Base-by-base conservation (phyloP, 192 early-diverging fungal species). In the Coemansia biformis region DNA sequence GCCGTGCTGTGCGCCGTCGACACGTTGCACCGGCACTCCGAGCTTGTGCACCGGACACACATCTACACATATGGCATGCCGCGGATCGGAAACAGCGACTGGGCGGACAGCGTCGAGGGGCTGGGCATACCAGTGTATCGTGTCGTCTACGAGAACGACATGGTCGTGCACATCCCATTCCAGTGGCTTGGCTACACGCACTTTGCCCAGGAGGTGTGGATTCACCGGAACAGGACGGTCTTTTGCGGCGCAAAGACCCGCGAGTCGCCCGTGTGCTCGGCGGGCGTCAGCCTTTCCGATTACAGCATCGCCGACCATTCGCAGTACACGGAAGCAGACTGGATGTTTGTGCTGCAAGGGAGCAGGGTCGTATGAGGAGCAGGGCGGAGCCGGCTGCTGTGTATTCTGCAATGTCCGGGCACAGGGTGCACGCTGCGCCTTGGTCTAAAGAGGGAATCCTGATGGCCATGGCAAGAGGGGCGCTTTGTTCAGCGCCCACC, bases 31-130 rank as follows among this genome's bases (percentile, higher is more conserved):
- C 48, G 33, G 23, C 16, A 30, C 8, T 65, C 72, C 1, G 49
- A 56, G 32, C 38, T 75, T 16, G 54, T 49, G 36, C n/a, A 29
- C n/a, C 51, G 65, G 36, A 35, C 52, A 5, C 54, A 55, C 49
- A 52, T 75, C 4, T 75, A 75, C 48, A 76, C 73, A 18, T 68
- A 76, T 31, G 73, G 73, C 8, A 65, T 65, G 61, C 73, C 73
- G 12, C 60, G 73, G 0, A 46, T 69, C 8, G 73, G 73, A 2
- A 69, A 76, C 39, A 42, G 54, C 10, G 66, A 46, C 1, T 77
- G 63, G 63, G 75, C 75, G 2, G 24, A 47, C 17, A 19, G 49
- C 16, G 35, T 76, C 8, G 52, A 69, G 18, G 21, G 10, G 1
- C 28, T 69, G 43, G 48, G 51, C 7, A 23, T 76, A 13, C 60